Conservation (phyloP, 495 filamentous ascomycete genomes). For the Aspergillus indologenus region DNA sequence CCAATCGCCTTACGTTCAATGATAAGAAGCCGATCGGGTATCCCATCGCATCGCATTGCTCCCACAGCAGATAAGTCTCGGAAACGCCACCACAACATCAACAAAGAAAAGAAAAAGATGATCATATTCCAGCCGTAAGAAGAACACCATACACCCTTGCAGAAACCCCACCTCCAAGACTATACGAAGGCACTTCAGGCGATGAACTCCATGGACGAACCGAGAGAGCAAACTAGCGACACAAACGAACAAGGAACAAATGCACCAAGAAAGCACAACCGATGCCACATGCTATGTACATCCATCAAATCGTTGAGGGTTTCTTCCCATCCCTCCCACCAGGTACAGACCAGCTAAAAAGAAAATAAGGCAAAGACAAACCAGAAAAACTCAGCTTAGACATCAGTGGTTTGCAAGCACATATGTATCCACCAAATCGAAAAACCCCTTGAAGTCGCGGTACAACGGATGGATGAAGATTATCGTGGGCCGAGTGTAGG, state of each 20-base stretch:
- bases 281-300: slow-evolving; percentile 28
- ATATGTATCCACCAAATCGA: not conserved
- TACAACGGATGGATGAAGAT: not conserved
- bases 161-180: slow-evolving; percentile 22
- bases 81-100: slow-evolving; percentile 4
- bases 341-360: slow-evolving; percentile 6
- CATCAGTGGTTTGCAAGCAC: not conserved
- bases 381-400: not conserved
- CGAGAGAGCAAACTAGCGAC: slow-evolving; percentile 1
- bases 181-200: slow-evolving; percentile 17
- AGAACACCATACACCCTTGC: slow-evolving; percentile 29
- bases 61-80: not conserved
- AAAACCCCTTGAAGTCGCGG: not conserved
- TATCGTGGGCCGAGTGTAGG: not conserved
- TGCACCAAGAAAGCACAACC: slow-evolving; percentile 16
- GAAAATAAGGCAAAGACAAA: slow-evolving; percentile 9
- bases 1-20: not conserved
- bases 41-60: not conserved
- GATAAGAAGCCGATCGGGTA: not conserved
- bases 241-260: slow-evolving; percentile 14
- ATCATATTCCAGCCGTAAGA: slow-evolving; percentile 20
- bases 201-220: slow-evolving; percentile 16
- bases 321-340: slow-evolving; percentile 9
- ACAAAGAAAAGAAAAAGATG: not conserved
- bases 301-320: slow-evolving; percentile 25